Evolutionary conservation across 768 basidiomycete species (phyloP), one percentile per base, ranked within the genome.

Genomic region (Gymnopilus junonius): DNA sequence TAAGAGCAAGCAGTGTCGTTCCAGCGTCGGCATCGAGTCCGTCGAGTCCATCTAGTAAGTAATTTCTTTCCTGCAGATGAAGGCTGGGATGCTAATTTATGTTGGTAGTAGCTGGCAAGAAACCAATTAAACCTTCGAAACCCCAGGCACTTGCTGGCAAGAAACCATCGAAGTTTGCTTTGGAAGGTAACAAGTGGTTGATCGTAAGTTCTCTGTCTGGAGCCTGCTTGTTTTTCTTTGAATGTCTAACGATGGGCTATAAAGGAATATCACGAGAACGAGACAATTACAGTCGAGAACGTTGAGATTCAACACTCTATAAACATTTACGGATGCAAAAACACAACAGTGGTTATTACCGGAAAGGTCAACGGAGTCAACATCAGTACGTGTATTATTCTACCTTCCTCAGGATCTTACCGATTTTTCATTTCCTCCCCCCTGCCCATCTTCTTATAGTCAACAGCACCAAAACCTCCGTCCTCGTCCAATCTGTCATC

Each of bases 281-380:
- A 95, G 66, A 74, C 80, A 5, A 78, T 99, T 58, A 83, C 87
- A 2, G 85, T 99, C 17, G 89, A 93, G 7, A 80, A 95, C 15
- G 88, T 82, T 15, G 90, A 91, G 72, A 79, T 95, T 58, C 90
- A 79, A 70, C 96, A 99, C 59, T 86, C 87, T 3, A 87, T 99
- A 61, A 96, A 94, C 75, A 79, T 99, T 50, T 99, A 88, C 74
- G 90, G 88, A 12, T 97, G 95, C 83, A 97, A 95, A 80, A 91
- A 90, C 66, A 84, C 87, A 10, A 91, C 89, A 0, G 80, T 99
- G 60, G 74, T 91, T 55, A 82, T 99, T 73, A 91, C 91, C 74
- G 96, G 97, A 70, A 99, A 99, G 78, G 87, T 94, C 67, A 99
- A 99, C 71, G 96, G 95, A 3, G 89, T 99, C 46, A 94, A 90